Percentiles rank a stretch among this genome's conserved stretches.
Evolutionary conservation across 495 filamentous ascomycete species (phyloP).

Genomic region (Acidomyces sp.): DNA sequence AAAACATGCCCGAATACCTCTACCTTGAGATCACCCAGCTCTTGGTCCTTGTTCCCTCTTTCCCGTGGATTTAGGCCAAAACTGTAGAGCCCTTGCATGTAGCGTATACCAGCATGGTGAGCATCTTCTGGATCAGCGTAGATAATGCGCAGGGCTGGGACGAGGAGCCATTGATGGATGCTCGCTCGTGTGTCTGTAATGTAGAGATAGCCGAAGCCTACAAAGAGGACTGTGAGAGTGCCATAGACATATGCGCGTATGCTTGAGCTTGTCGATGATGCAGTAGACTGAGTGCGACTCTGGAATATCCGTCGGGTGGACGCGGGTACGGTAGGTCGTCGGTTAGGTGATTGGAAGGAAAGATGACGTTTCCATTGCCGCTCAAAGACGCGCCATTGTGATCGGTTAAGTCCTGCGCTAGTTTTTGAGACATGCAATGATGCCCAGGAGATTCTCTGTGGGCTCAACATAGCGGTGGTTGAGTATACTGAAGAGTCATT

Average conservation of each 20-base stretch:
- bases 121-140: slow-evolving; percentile 83
- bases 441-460: no score
- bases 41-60: slow-evolving; percentile 41
- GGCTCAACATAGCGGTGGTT: no score
- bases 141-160: slow-evolving; percentile 55
- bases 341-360: no score
- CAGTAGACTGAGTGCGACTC: slow-evolving; percentile 22
- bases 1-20: slow-evolving; percentile 68
- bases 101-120: slow-evolving; percentile 59
- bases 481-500: no score
- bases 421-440: no score
- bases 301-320: no score
- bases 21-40: slow-evolving; percentile 37
- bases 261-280: slow-evolving; percentile 35
- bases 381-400: no score
- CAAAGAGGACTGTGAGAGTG: slow-evolving; percentile 38
- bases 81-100: slow-evolving; percentile 50
- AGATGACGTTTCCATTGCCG: no score
- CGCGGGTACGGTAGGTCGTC: no score
- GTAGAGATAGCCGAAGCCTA: slow-evolving; percentile 55
- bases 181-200: slow-evolving; percentile 81
- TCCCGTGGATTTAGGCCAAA: slow-evolving; percentile 61
- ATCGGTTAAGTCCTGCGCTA: no score
- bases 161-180: slow-evolving; percentile 67
- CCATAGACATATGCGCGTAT: slow-evolving; percentile 31